phyloP scores from a whole-genome alignment of 306 rosid species.

The Malus domestica region ASM211411v1 NC_041804.1:17770001-17770500 shows the following conservation, averaged over 20 bases:
- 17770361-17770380: slow-evolving; percentile 45
- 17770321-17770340: slow-evolving; percentile 63
- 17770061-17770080: slow-evolving; percentile 55
- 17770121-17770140: slow-evolving; percentile 29
- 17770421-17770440: slow-evolving; percentile 28
- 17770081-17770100: slow-evolving; percentile 50
- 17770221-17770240: slow-evolving; percentile 75
- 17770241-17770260: slow-evolving; percentile 68
- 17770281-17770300: slow-evolving; percentile 46
- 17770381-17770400: slow-evolving; percentile 64
- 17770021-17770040: slow-evolving; percentile 57
- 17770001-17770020: slow-evolving; percentile 34
- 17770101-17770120: slow-evolving; percentile 46
- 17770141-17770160: slow-evolving; percentile 45
- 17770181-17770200: slow-evolving; percentile 60
- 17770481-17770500: slow-evolving; percentile 26
- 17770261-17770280: slow-evolving; percentile 63
- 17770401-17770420: slow-evolving; percentile 57
- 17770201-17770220: slow-evolving; percentile 68
- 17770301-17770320: slow-evolving; percentile 60
- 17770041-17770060: slow-evolving; percentile 71
- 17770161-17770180: slow-evolving; percentile 32
- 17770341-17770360: slow-evolving; percentile 52
- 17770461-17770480: slow-evolving; percentile 21
- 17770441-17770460: slow-evolving; percentile 23